Evolutionary conservation across 2,329 filamentous ascomycete genomes (phyloP).

Genomic region (Cytospora paraplurivora): DNA sequence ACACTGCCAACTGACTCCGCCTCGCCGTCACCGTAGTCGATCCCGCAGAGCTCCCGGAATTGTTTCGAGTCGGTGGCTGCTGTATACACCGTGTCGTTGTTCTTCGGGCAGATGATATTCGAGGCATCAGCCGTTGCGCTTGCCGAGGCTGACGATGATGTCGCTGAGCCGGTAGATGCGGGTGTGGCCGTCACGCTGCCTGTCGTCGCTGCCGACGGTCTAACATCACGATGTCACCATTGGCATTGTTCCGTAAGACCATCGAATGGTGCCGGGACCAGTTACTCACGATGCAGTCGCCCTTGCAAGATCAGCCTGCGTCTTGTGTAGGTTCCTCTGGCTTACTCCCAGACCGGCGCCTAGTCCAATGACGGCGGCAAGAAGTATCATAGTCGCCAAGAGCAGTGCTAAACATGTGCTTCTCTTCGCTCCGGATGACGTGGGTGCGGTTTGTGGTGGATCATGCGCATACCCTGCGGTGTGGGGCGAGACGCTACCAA

Average conservation of each 20-base stretch:
- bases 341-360: constrained; percentile 36
- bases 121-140: constrained; percentile 25
- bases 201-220: constrained; percentile 20
- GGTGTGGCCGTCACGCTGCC: constrained; percentile 12
- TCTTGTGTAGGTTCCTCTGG: constrained; percentile 32
- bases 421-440: constrained; percentile 30
- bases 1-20: constrained; percentile 40
- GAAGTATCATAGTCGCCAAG: constrained; percentile 30
- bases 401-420: constrained; percentile 30
- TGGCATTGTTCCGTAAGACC: neutral
- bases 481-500: neutral
- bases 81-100: constrained; percentile 36
- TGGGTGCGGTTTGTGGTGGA: constrained; percentile 6
- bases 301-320: constrained; percentile 30
- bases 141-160: constrained; percentile 25
- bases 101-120: constrained; percentile 29
- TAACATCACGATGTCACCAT: neutral
- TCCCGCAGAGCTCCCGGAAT: constrained; percentile 35
- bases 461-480: constrained; percentile 9
- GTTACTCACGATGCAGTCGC: constrained; percentile 11
- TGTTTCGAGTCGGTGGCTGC: constrained; percentile 27
- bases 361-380: constrained; percentile 35
- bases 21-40: constrained; percentile 35
- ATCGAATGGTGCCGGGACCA: neutral
- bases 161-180: constrained; percentile 22